These are phyloP conservation scores for Solanum aculeatissimum DNA, from an alignment of 305 asterid genomes.

Conservation along the genomic window DNA sequence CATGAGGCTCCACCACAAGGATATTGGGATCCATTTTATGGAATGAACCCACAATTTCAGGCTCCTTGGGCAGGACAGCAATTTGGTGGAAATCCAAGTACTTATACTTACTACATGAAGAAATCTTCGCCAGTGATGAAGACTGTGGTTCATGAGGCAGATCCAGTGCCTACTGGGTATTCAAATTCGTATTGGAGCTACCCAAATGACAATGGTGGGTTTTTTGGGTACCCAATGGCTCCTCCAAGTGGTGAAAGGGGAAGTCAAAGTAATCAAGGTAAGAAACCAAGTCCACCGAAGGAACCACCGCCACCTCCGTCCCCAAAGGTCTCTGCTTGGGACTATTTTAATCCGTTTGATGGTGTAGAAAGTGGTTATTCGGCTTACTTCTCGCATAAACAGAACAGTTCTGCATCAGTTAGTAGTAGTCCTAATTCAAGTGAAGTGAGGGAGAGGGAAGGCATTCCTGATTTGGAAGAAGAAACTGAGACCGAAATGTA, in stretches of 20 bases:
- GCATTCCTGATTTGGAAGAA: constrained; percentile 97
- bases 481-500: constrained; percentile 66
- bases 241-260: constrained; percentile 11
- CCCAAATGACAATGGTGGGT: constrained; percentile 34
- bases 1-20: constrained; percentile 10
- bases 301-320: constrained; percentile 86
- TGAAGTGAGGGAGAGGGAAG: constrained; percentile 92
- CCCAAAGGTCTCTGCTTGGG: constrained; percentile 70
- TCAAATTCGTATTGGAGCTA: constrained; percentile 42
- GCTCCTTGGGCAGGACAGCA: constrained; percentile 1
- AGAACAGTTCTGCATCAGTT: constrained; percentile 33
- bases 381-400: constrained; percentile 26
- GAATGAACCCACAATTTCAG: background rate
- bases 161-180: constrained; percentile 37
- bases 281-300: constrained; percentile 22
- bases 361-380: constrained; percentile 30
- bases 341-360: constrained; percentile 66
- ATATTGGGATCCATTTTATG: constrained; percentile 8
- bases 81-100: constrained; percentile 20
- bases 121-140: constrained; percentile 46
- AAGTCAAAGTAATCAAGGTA: constrained; percentile 10
- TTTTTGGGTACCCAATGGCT: constrained; percentile 32
- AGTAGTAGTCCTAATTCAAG: constrained; percentile 79
- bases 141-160: constrained; percentile 68
- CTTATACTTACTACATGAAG: constrained; percentile 61